phyloP scores from a whole-genome alignment of 768 basidiomycete genomes.

The Russula virescens region DNA sequence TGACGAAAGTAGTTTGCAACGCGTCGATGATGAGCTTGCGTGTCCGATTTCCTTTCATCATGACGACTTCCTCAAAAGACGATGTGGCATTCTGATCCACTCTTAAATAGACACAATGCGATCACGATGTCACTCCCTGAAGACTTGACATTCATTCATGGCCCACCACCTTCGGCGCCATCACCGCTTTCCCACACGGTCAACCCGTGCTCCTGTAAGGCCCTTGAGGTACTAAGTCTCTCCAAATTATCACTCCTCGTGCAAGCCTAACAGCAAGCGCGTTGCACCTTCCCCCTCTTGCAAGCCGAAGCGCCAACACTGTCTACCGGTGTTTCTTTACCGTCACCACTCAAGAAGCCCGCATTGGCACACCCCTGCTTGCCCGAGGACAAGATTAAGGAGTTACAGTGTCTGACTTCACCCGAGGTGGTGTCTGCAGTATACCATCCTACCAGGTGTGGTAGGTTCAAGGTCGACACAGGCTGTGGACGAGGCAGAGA shows the following conservation, averaged over 20 bases:
- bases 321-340: conserved; percentile 26
- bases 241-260: too few relatives aligned
- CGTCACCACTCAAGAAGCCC: conserved; percentile 26
- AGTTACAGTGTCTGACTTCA: conserved; percentile 55
- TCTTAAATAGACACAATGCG: conserved; percentile 13
- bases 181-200: conserved; percentile 67
- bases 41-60: background rate
- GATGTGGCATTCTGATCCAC: conserved; percentile 23
- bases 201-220: too few relatives aligned
- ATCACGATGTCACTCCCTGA: conserved; percentile 28
- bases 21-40: conserved; percentile 9
- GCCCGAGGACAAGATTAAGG: conserved; percentile 46
- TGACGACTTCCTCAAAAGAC: conserved; percentile 22
- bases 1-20: background rate
- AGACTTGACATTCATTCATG: conserved; percentile 72
- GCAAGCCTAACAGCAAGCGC: too few relatives aligned
- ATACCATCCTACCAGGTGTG: too few relatives aligned
- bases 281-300: conserved; percentile 71
- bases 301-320: conserved; percentile 31
- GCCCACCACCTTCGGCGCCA: conserved; percentile 75
- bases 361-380: conserved; percentile 35
- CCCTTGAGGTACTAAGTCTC: too few relatives aligned
- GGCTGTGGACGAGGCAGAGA: too few relatives aligned
- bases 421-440: too few relatives aligned
- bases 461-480: too few relatives aligned